Conservation (phyloP, 2,329 filamentous ascomycete species). For the Blastomyces gilchristii region DNA sequence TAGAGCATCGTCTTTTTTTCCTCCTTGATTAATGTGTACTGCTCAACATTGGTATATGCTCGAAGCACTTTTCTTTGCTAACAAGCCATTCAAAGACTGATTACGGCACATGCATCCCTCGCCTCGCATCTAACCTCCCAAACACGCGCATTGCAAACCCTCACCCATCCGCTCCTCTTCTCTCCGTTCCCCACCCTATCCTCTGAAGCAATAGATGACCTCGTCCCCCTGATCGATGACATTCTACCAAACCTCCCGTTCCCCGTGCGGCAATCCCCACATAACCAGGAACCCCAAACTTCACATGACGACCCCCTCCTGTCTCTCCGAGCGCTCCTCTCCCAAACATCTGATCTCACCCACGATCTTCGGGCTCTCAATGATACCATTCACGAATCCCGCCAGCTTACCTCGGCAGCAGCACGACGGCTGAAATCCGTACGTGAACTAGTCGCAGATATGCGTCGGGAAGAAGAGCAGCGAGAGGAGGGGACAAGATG, state of each 20-base stretch:
- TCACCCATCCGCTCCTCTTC: conserved; percentile 49
- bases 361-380: conserved; percentile 75
- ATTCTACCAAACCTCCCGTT: conserved; percentile 46
- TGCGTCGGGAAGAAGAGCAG: conserved; percentile 70
- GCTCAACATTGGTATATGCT: background rate
- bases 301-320: conserved; percentile 42
- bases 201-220: conserved; percentile 45
- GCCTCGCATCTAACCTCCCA: conserved; percentile 52
- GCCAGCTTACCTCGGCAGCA: conserved; percentile 75
- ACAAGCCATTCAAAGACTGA: conserved; percentile 35
- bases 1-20: background rate
- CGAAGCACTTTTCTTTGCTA: conserved; percentile 3
- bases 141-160: conserved; percentile 48
- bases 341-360: conserved; percentile 61
- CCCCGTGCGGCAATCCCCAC: conserved; percentile 26
- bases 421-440: conserved; percentile 69
- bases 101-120: conserved; percentile 49
- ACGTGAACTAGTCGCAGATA: conserved; percentile 74
- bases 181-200: conserved; percentile 46
- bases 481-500: conserved; percentile 73
- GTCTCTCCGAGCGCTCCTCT: conserved; percentile 58
- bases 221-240: conserved; percentile 46
- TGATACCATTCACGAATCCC: conserved; percentile 87
- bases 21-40: background rate
- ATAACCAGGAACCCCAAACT: conserved; percentile 19